phyloP scores from a whole-genome alignment of 139 green algal species.

The Limnomonas spitsbergensis region DNA sequence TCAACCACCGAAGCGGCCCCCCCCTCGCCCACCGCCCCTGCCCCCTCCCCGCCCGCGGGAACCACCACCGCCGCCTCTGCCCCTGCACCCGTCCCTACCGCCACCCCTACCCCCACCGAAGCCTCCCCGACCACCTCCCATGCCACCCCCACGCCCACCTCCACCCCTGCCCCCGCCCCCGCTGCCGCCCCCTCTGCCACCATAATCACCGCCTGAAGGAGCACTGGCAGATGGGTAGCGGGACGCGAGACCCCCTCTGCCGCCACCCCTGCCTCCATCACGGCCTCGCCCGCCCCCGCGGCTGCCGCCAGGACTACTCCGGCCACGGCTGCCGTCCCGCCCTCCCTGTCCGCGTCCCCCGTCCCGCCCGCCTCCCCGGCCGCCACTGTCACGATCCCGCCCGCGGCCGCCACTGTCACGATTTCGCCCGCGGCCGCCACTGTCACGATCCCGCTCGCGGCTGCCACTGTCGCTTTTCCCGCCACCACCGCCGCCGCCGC shows the following conservation, averaged over 20 bases:
- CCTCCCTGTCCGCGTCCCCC: not conserved
- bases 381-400: too few relatives aligned
- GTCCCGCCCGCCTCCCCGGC: not conserved
- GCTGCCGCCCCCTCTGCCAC: not conserved
- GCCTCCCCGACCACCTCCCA: too few relatives aligned
- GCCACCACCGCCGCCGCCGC: constrained; percentile 3
- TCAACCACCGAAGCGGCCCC: too few relatives aligned
- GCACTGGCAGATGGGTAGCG: too few relatives aligned
- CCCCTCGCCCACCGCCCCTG: too few relatives aligned
- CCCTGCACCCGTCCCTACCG: too few relatives aligned
- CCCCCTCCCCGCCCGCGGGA: too few relatives aligned
- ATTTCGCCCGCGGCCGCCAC: constrained; percentile 4
- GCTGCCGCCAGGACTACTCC: not conserved
- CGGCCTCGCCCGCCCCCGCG: not conserved
- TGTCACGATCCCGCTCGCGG: not conserved
- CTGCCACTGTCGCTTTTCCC: constrained; percentile 20
- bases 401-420: not conserved
- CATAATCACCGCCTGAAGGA: not conserved
- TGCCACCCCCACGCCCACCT: not conserved
- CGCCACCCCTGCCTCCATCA: not conserved
- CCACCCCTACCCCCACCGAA: too few relatives aligned
- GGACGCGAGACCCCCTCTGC: not conserved
- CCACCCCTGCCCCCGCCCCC: constrained; percentile 9
- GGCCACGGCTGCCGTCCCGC: too few relatives aligned
- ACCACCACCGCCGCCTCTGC: too few relatives aligned